These are phyloP conservation scores for Nigrospora osmanthi DNA, from an alignment of 2,329 filamentous ascomycete genomes.

Conservation along the genomic window DNA sequence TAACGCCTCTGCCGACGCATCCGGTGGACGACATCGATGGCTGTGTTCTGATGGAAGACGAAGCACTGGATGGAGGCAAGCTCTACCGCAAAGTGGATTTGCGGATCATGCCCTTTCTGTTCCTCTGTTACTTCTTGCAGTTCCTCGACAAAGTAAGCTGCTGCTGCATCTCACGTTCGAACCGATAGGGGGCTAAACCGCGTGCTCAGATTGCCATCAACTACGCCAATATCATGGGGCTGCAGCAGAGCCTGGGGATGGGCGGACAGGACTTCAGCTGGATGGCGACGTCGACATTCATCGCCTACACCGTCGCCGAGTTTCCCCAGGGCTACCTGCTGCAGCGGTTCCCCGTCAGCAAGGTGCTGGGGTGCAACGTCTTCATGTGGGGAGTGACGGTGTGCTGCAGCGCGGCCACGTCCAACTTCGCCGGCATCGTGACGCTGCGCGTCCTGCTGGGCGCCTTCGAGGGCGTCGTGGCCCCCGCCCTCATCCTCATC, in stretches of 20 bases:
- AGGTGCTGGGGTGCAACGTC: conserved; percentile 53
- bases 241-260: conserved; percentile 46
- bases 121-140: conserved; percentile 53
- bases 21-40: no score
- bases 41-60: no score
- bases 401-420: conserved; percentile 53
- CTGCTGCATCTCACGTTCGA: not conserved
- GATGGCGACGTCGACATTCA: conserved; percentile 54
- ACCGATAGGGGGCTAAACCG: not conserved
- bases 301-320: conserved; percentile 51
- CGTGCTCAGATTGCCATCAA: conserved; percentile 15
- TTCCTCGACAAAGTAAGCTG: conserved; percentile 54
- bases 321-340: conserved; percentile 54
- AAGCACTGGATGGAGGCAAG: conserved; percentile 9
- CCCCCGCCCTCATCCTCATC: conserved; percentile 60
- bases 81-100: conserved; percentile 43
- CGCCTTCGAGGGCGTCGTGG: conserved; percentile 60
- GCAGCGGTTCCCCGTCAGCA: conserved; percentile 51
- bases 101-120: conserved; percentile 54
- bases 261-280: conserved; percentile 55
- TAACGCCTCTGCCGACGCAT: no score
- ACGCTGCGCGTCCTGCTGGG: conserved; percentile 62
- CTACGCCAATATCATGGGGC: conserved; percentile 61
- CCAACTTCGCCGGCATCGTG: conserved; percentile 52
- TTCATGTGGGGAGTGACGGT: conserved; percentile 53